These are phyloP conservation scores for Lepidium campestre DNA, from an alignment of 441 rosid genomes.

Conservation along the genomic window DNA sequence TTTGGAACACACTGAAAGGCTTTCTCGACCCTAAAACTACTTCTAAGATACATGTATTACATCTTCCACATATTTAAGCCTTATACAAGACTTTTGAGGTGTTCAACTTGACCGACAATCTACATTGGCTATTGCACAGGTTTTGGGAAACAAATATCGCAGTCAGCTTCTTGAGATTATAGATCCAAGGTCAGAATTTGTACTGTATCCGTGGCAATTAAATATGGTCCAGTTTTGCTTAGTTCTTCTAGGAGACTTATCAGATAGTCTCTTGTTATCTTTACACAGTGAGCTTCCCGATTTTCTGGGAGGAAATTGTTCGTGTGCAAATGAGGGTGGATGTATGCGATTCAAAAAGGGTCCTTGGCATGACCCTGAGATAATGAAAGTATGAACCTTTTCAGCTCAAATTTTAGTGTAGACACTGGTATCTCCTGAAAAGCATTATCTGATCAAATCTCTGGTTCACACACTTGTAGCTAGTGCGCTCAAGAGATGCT, in stretches of 20 bases:
- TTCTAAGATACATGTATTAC: constrained; percentile 75
- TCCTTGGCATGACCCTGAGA: constrained; percentile 83
- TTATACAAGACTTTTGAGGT: constrained; percentile 1
- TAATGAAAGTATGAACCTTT: constrained; percentile 66
- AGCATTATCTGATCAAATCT: background rate
- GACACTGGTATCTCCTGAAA: background rate
- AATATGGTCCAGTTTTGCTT: background rate
- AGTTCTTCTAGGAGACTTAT: constrained; percentile 11
- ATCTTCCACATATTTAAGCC: background rate
- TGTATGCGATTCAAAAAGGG: constrained; percentile 83
- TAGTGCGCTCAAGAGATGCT: constrained; percentile 61
- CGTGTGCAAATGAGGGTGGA: constrained; percentile 73
- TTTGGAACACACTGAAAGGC: constrained; percentile 80
- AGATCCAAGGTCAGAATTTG: constrained; percentile 54
- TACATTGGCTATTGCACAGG: constrained; percentile 43
- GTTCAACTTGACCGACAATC: constrained; percentile 12
- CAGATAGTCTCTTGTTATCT: background rate
- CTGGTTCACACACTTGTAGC: constrained; percentile 37
- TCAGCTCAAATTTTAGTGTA: background rate
- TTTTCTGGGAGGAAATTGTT: constrained; percentile 88
- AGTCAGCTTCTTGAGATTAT: constrained; percentile 70
- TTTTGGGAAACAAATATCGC: constrained; percentile 70
- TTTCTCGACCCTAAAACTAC: constrained; percentile 92
- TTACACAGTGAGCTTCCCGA: constrained; percentile 80
- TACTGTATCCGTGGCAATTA: background rate